Evolutionary conservation across 1,139 yeast species (phyloP), one percentile per base, ranked within the genome.

Genomic region (Yamadazyma spencermartinsiae): DNA sequence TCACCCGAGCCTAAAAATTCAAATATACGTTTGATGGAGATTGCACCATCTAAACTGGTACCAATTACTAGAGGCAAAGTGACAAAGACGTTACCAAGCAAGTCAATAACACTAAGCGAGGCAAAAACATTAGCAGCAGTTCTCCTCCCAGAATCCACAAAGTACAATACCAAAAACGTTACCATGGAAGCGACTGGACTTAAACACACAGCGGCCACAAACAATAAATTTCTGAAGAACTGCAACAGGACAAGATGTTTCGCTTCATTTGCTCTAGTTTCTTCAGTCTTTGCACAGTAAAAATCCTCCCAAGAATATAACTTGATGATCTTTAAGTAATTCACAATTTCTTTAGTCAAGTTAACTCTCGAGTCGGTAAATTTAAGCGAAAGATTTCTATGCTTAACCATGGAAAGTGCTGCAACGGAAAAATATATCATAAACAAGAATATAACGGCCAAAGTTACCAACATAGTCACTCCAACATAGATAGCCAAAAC

Each of bases 61-160:
- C 95, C 96, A 36, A 86, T 63, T 52, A 86, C 63, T 52, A 86
- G 68, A 14, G 75, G 69, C 41, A 66, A 70, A 36, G 61, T 64
- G 3, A 78, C 52, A 47, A 76, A 65, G 20, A 78, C 72, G 51
- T 81, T 82, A 65, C 38, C 34, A 8, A 43, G 23, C 10, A 19
- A n/a, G 4, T 16, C 36, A 34, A 88, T 87, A 42, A 86, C 71
- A 1, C 90, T 73, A 37, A 89, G 65, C n/a, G 96, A 83, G 0
- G 96, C 78, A 55, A 89, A 89, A 14, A 89, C 79, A 29, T 75
- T 66, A 4, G 89, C 92, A 1, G 95, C 82, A 42, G 71, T 69
- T 46, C 79, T 71, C 17, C 38, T 38, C 63, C 48, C 49, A 9
- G 51, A 45, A 44, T 83, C 81, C 9, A 80, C 61, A 28, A 74